Conservation (phyloP, 768 basidiomycete genomes). For the Lentinula aciculospora region DNA sequence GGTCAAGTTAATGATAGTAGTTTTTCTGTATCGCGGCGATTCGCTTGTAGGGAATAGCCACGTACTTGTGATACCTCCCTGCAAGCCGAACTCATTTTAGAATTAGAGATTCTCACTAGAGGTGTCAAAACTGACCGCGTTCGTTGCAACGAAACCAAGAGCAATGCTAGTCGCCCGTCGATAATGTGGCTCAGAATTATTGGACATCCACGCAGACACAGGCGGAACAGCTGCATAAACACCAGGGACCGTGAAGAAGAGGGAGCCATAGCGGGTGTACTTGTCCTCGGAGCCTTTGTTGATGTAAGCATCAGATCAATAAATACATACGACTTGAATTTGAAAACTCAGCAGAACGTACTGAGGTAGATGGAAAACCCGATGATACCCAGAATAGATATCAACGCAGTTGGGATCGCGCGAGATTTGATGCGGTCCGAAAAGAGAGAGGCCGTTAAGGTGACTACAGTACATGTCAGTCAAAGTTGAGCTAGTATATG, state of each 20-base stretch:
- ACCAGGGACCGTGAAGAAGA: constrained; percentile 29
- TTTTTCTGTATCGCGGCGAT: constrained; percentile 28
- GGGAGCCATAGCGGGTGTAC: constrained; percentile 24
- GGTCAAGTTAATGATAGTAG: constrained; percentile 28
- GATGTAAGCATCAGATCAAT: not conserved
- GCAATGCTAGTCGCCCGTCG: constrained; percentile 30
- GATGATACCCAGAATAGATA: constrained; percentile 19
- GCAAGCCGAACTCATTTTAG: not conserved
- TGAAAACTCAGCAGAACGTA: constrained; percentile 8
- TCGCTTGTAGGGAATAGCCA: constrained; percentile 34
- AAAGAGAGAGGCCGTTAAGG: constrained; percentile 5
- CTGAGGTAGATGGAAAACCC: constrained; percentile 26
- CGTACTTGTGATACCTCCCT: constrained; percentile 35
- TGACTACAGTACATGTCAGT: constrained; percentile 1
- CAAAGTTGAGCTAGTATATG: not conserved
- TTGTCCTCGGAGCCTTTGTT: constrained; percentile 18
- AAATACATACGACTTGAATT: not conserved
- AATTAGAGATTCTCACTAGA: not conserved
- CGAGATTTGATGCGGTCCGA: constrained; percentile 17
- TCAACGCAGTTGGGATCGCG: constrained; percentile 17
- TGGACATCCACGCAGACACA: constrained; percentile 28
- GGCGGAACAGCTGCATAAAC: constrained; percentile 25
- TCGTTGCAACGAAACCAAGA: constrained; percentile 27
- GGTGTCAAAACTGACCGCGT: constrained; percentile 18
- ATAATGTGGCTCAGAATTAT: constrained; percentile 32